Percentiles rank a stretch among this genome's conserved stretches.
Conservation (phyloP, 805 yeast genomes). For the Saccharomycopsis vini region DNA sequence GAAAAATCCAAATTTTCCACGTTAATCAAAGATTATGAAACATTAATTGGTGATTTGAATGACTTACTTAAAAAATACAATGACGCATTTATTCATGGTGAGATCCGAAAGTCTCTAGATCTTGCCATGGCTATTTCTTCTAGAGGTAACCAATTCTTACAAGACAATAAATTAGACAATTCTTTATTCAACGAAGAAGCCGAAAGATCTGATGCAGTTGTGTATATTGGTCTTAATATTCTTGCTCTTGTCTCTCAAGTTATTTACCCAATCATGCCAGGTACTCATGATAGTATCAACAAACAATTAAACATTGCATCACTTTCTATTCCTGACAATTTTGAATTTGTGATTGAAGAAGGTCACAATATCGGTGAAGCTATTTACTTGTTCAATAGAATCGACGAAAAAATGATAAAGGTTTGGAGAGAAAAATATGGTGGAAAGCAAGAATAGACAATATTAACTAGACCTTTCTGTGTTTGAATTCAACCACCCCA, state of each 20-base stretch:
- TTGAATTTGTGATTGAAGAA: slow-evolving; percentile 55
- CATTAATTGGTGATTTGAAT: slow-evolving; percentile 49
- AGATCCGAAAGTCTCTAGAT: slow-evolving; percentile 83
- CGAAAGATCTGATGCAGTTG: slow-evolving; percentile 80
- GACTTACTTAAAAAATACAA: slow-evolving; percentile 51
- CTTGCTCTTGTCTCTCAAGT: slow-evolving; percentile 79
- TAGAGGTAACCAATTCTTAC: slow-evolving; percentile 91
- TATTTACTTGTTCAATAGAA: slow-evolving; percentile 83
- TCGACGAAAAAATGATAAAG: slow-evolving; percentile 80
- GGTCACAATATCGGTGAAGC: slow-evolving; percentile 91
- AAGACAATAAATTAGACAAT: slow-evolving; percentile 93
- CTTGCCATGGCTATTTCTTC: slow-evolving; percentile 84
- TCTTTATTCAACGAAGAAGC: slow-evolving; percentile 67
- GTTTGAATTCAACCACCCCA: too few relatives aligned
- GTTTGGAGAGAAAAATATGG: slow-evolving; percentile 85
- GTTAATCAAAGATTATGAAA: slow-evolving; percentile 36
- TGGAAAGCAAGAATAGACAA: slow-evolving; percentile 47
- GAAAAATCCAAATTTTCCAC: slow-evolving; percentile 27
- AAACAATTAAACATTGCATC: slow-evolving; percentile 79
- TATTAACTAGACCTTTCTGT: too few relatives aligned
- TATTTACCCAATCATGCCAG: slow-evolving; percentile 87
- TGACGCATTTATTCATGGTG: slow-evolving; percentile 66
- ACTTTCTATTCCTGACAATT: slow-evolving; percentile 66
- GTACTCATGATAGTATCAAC: slow-evolving; percentile 57
- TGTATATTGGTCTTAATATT: slow-evolving; percentile 83